phyloP scores from a whole-genome alignment of 1,284 basidiomycete species.

The Psilocybe mexicana region DNA sequence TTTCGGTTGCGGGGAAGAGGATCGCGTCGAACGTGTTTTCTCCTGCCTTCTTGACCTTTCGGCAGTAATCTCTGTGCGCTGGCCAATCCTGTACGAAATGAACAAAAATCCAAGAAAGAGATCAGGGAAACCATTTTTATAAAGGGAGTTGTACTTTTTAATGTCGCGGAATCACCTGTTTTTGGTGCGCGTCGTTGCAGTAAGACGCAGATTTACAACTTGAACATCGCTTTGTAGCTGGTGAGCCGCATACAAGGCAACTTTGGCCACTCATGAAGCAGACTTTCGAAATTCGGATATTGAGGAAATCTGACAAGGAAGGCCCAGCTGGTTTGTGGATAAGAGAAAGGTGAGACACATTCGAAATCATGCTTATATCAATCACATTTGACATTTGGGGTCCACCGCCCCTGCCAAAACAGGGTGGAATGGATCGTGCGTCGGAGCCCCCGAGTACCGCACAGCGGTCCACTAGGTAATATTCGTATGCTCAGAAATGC shows the following conservation, averaged over 20 bases:
- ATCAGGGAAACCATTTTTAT: background rate
- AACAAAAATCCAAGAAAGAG: background rate
- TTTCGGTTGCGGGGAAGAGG: slow-evolving; percentile 5
- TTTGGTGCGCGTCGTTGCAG: slow-evolving; percentile 7
- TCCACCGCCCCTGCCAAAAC: no score
- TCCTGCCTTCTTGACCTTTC: slow-evolving; percentile 2
- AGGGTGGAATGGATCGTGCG: no score
- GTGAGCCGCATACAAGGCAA: slow-evolving; percentile 3
- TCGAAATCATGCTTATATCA: no score
- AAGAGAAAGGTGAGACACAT: no score
- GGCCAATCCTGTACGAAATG: slow-evolving; percentile 5
- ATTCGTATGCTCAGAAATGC: no score
- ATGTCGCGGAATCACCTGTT: background rate
- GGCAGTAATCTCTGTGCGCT: slow-evolving; percentile 7
- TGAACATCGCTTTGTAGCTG: slow-evolving; percentile 2
- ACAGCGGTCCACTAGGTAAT: no score
- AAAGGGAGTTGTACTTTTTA: background rate
- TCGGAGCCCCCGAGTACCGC: no score
- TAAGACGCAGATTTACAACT: slow-evolving; percentile 3
- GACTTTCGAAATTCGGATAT: background rate
- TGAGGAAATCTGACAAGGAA: no score
- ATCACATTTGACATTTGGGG: no score
- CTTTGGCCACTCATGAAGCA: background rate
- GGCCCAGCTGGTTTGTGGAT: no score
- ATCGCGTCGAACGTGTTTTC: slow-evolving; percentile 3